Base-by-base conservation (phyloP, 495 filamentous ascomycete species). In the Jackrogersella multiformis region DNA sequence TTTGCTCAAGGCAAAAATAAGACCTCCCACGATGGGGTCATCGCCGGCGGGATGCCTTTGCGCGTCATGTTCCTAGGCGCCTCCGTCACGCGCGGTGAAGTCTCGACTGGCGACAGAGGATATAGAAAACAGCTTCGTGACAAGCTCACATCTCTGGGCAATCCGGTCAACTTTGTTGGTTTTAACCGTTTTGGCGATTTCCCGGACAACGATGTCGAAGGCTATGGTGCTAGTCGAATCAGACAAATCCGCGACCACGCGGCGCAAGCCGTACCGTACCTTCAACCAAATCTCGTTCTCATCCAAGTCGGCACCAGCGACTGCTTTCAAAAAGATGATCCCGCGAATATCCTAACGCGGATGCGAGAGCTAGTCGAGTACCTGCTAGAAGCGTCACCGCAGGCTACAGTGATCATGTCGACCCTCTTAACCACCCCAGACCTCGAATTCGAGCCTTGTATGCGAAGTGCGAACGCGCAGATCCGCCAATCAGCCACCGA, bases 401-500 rank as follows among this genome's bases (percentile, higher is more conserved):
- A 34, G 6, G 65, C 64, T n/a, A 75, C 73, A 10, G 74, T 70
- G 20, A 71, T 71, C 41, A 9, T 69, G 46, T 70, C 64, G 32
- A 70, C 61, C 16, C 44, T 73, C 13, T 30, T 62, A 9, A 65
- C 65, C n/a, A 72, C 58, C 16, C 77, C 64, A 30, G 63, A 61
- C 30, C 69, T 54, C 6, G 70, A 55, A 28, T 74, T 49, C 67
- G 75, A 63, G 39, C 55, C 61, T 5, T 81, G 66, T 68, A 78
- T 64, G 71, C 69, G 52, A 32, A 74, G 54, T 36, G 74, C 64
- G 7, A 80, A 64, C 42, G 57, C 39, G 35, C 69, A 69, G 39
- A 73, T 75, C 35, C 72, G 73, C 23, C 73, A 77, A n/a, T 72
- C 74, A 34, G 77, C 76, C 3, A 42, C 48, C 8, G 70, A 80